Evolutionary conservation across 208 protist genomes (phyloP).

Genomic region (Trypanosoma lewisi): DNA sequence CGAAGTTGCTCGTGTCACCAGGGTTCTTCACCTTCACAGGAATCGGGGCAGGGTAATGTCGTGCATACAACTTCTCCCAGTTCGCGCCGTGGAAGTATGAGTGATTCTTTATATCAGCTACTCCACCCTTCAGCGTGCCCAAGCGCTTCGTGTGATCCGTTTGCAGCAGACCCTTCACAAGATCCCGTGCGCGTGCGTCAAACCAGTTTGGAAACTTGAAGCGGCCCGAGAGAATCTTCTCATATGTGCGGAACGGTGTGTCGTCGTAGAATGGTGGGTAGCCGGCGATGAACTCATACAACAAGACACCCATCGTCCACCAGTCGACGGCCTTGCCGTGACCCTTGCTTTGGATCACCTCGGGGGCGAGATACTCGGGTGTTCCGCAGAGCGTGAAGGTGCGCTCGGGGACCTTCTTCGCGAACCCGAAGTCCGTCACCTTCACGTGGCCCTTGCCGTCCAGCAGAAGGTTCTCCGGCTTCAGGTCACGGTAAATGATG

Average conservation of each 20-base stretch:
- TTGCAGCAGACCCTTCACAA: slow-evolving; percentile 83
- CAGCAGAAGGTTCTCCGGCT: slow-evolving; percentile 81
- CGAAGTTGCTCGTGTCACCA: slow-evolving; percentile 88
- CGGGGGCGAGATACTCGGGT: slow-evolving; percentile 89
- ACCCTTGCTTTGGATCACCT: slow-evolving; percentile 90
- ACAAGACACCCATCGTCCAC: slow-evolving; percentile 95
- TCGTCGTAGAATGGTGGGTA: slow-evolving; percentile 92
- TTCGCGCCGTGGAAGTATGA: slow-evolving; percentile 93
- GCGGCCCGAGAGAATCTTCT: slow-evolving; percentile 79
- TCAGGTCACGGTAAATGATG: slow-evolving; percentile 88
- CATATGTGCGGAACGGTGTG: slow-evolving; percentile 85
- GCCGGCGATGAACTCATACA: slow-evolving; percentile 95
- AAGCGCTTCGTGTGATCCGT: slow-evolving; percentile 85
- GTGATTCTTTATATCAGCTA: slow-evolving; percentile 94
- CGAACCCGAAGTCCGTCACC: slow-evolving; percentile 88
- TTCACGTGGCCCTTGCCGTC: slow-evolving; percentile 83
- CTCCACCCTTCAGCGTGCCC: slow-evolving; percentile 87
- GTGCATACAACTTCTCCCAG: slow-evolving; percentile 85
- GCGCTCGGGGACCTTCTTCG: slow-evolving; percentile 78
- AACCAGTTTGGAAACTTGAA: slow-evolving; percentile 88
- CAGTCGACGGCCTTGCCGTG: slow-evolving; percentile 96
- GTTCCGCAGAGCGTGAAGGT: slow-evolving; percentile 90
- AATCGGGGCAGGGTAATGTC: slow-evolving; percentile 81
- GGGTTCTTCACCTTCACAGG: slow-evolving; percentile 68
- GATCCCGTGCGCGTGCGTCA: slow-evolving; percentile 67